These are phyloP conservation scores for Emericellopsis atlantica DNA, from an alignment of 2,329 filamentous ascomycete species.

Conservation along the genomic window DNA sequence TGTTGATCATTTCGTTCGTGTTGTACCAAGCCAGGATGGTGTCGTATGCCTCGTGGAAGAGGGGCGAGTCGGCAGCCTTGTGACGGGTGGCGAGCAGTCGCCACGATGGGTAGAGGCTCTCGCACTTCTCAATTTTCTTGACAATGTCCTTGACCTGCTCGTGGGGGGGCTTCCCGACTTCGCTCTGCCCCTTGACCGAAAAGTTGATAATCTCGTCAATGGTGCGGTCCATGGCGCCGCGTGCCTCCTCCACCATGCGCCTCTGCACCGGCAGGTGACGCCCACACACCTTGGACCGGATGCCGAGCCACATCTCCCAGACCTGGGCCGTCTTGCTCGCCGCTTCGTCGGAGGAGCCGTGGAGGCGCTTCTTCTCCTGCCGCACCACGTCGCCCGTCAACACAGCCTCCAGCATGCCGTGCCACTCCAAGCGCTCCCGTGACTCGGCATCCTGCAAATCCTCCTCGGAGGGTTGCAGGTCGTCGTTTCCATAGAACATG, in stretches of 20 bases:
- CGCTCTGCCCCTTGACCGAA: conserved; percentile 84
- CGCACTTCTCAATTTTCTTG: conserved; percentile 78
- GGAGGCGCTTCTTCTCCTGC: conserved; percentile 93
- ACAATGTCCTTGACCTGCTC: conserved; percentile 88
- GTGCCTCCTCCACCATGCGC: conserved; percentile 77
- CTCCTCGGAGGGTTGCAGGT: conserved; percentile 77
- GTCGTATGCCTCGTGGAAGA: conserved; percentile 73
- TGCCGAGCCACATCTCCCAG: conserved; percentile 75
- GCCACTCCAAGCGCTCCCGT: conserved; percentile 88
- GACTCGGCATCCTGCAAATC: conserved; percentile 82
- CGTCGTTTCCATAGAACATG: conserved; percentile 84
- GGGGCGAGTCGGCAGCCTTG: conserved; percentile 60
- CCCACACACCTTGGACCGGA: conserved; percentile 74
- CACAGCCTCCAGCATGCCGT: conserved; percentile 93
- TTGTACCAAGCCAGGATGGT: conserved; percentile 95
- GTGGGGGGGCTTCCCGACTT: conserved; percentile 75
- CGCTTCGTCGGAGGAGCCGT: conserved; percentile 56
- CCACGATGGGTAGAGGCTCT: conserved; percentile 74
- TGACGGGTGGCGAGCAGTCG: conserved; percentile 62
- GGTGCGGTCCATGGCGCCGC: conserved; percentile 56
- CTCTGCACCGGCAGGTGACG: conserved; percentile 74
- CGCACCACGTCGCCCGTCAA: conserved; percentile 93
- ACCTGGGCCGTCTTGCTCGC: conserved; percentile 54
- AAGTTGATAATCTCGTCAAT: conserved; percentile 89
- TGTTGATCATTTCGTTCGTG: conserved; percentile 91